A percentile compares a stretch with the other conserved stretches of the same genome.
phyloP scores from a whole-genome alignment of 1,284 basidiomycete species.

The Marasmius oreades region DNA sequence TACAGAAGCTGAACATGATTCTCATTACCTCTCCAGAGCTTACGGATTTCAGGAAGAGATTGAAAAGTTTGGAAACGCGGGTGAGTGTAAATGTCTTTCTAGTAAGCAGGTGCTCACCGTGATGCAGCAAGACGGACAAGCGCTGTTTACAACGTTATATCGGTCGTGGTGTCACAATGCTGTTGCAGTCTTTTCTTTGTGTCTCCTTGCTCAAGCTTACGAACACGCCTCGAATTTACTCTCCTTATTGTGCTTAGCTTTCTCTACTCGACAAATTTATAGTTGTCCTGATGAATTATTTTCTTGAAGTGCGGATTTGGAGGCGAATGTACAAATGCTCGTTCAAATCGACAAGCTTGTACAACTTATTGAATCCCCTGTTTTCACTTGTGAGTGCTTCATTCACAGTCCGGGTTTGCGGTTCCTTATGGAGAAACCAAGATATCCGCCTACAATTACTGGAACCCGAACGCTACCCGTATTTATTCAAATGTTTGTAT shows the following conservation, averaged over 20 bases:
- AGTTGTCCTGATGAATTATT: slow-evolving; percentile 8
- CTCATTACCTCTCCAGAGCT: slow-evolving; percentile 96
- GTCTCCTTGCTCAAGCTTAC: slow-evolving; percentile 95
- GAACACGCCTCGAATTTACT: slow-evolving; percentile 97
- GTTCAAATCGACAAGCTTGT: slow-evolving; percentile 99
- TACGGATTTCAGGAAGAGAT: slow-evolving; percentile 86
- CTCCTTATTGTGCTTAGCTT: slow-evolving; percentile 78
- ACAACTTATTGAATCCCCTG: slow-evolving; percentile 96
- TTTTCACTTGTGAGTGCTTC: slow-evolving; percentile 83
- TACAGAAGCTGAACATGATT: slow-evolving; percentile 96
- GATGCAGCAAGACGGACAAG: slow-evolving; percentile 85
- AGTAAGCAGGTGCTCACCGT: slow-evolving; percentile 3
- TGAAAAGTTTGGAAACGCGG: slow-evolving; percentile 93
- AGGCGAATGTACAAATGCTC: slow-evolving; percentile 91
- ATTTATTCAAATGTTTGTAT: slow-evolving; percentile 96
- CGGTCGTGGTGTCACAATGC: slow-evolving; percentile 99
- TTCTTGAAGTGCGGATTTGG: slow-evolving; percentile 79
- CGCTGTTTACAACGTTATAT: slow-evolving; percentile 89
- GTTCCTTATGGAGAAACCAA: slow-evolving; percentile 27
- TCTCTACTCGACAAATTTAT: not conserved
- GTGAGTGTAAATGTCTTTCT: slow-evolving; percentile 39
- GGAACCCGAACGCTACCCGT: slow-evolving; percentile 95
- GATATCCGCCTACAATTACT: slow-evolving; percentile 95
- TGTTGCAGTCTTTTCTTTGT: slow-evolving; percentile 94
- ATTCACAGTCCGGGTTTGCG: slow-evolving; percentile 3